A percentile compares a stretch with the other conserved stretches of the same genome.
Evolutionary conservation across 202 grass and related monocot species (phyloP).

Genomic region (Zoysia matrella): DNA sequence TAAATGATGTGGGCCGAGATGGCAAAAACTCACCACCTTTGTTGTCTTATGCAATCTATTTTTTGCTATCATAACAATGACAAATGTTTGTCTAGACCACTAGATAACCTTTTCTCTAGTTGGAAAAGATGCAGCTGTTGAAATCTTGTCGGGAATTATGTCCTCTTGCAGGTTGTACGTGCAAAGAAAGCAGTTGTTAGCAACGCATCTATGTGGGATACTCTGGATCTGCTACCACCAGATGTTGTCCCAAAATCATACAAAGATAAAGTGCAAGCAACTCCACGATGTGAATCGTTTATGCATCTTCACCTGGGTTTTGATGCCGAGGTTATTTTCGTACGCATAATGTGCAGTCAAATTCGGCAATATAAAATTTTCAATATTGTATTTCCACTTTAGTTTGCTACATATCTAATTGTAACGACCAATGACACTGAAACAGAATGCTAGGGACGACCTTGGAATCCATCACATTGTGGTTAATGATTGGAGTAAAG

Average conservation of each 20-base stretch:
- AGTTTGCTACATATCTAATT: neutral
- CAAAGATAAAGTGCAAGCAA: constrained; percentile 71
- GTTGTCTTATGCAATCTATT: constrained; percentile 50
- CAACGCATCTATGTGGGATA: constrained; percentile 97
- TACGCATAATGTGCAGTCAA: constrained; percentile 20
- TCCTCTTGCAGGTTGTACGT: constrained; percentile 70
- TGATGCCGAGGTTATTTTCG: constrained; percentile 62
- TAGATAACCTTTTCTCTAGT: constrained; percentile 29
- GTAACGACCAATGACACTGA: constrained; percentile 31
- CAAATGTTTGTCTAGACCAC: constrained; percentile 34
- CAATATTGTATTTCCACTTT: constrained; percentile 3
- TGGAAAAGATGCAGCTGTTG: constrained; percentile 31
- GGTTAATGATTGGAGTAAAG: constrained; percentile 88
- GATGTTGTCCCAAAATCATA: constrained; percentile 76
- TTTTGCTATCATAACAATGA: constrained; percentile 28
- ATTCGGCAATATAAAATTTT: constrained; percentile 8
- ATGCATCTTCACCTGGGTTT: constrained; percentile 99
- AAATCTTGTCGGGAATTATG: constrained; percentile 38
- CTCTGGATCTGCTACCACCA: constrained; percentile 75
- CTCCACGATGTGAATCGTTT: constrained; percentile 92
- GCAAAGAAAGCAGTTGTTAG: constrained; percentile 96
- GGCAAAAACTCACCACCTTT: constrained; percentile 4
- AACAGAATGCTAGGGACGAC: constrained; percentile 73
- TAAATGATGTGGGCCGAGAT: constrained; percentile 46
- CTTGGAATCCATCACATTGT: constrained; percentile 97